These are phyloP conservation scores for Paraphoma sp. DNA, from an alignment of 2,329 filamentous ascomycete genomes.

Conservation along the genomic window DNA sequence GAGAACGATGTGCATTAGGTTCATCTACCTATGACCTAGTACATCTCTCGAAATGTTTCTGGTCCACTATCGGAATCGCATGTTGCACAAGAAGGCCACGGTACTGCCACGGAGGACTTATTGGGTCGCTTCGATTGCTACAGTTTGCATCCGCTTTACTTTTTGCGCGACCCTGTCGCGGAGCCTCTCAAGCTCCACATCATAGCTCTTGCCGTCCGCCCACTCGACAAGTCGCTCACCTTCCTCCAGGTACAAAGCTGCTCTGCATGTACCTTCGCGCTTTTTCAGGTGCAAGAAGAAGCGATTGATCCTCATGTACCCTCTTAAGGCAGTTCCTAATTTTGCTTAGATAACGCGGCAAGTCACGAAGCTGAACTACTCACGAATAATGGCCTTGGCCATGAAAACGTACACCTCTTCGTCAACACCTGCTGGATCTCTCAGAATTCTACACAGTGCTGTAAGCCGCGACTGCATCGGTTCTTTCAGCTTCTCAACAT, in stretches of 20 bases:
- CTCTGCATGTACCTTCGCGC: not conserved
- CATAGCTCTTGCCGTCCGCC: not conserved
- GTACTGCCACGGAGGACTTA: not conserved
- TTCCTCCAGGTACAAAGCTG: not conserved
- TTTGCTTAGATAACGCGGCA: not conserved
- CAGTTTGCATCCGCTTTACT: not conserved
- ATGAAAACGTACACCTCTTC: not conserved
- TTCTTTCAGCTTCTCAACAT: not conserved
- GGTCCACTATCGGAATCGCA: too few species aligned
- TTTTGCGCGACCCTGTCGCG: not conserved
- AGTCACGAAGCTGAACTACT: not conserved
- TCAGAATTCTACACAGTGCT: not conserved
- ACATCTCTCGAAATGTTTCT: too few species aligned
- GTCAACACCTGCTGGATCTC: not conserved
- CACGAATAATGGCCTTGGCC: not conserved
- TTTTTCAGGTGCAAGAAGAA: not conserved
- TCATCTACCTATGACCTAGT: too few species aligned
- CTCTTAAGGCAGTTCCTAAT: not conserved
- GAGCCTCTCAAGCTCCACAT: not conserved
- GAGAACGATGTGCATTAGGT: too few species aligned
- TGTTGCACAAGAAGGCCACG: too few species aligned
- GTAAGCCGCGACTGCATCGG: not conserved
- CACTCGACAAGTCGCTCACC: not conserved
- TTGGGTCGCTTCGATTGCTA: not conserved
- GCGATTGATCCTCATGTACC: not conserved